phyloP scores from a whole-genome alignment of 768 basidiomycete species.

The Suillus spraguei region DNA sequence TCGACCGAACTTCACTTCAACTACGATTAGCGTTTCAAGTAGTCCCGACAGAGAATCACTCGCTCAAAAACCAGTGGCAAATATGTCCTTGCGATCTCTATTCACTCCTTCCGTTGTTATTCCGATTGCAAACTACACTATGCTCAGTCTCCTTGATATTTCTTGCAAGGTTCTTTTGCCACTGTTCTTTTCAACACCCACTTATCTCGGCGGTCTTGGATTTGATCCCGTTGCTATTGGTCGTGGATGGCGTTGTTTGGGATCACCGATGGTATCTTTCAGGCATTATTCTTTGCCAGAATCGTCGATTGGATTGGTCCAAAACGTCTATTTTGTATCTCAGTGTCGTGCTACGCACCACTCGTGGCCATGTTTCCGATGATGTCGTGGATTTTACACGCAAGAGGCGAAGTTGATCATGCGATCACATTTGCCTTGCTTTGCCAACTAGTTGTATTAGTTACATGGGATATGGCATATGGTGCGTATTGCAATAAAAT shows the following conservation, averaged over 20 bases:
- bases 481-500: conserved; percentile 30
- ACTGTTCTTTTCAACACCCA: conserved; percentile 47
- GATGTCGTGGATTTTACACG: conserved; percentile 41
- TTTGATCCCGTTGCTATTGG: conserved; percentile 45
- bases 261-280: conserved; percentile 40
- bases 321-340: conserved; percentile 41
- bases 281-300: conserved; percentile 42
- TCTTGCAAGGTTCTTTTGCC: conserved; percentile 42
- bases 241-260: conserved; percentile 39
- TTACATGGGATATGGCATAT: conserved; percentile 44
- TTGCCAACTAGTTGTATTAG: conserved; percentile 22
- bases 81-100: conserved; percentile 32
- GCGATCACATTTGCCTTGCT: conserved; percentile 40
- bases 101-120: conserved; percentile 39
- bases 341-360: conserved; percentile 41
- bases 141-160: conserved; percentile 46
- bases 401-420: conserved; percentile 22
- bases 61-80: conserved; percentile 19
- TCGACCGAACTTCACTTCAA: background rate
- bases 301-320: conserved; percentile 45
- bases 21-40: background rate
- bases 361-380: conserved; percentile 47
- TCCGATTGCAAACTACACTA: conserved; percentile 43
- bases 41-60: background rate
- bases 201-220: conserved; percentile 45